A percentile compares a stretch with the other conserved stretches of the same genome.
These are phyloP conservation scores for Erysiphe pulchra DNA, from an alignment of 2,329 filamentous ascomycete genomes.

Conservation along the genomic window DNA sequence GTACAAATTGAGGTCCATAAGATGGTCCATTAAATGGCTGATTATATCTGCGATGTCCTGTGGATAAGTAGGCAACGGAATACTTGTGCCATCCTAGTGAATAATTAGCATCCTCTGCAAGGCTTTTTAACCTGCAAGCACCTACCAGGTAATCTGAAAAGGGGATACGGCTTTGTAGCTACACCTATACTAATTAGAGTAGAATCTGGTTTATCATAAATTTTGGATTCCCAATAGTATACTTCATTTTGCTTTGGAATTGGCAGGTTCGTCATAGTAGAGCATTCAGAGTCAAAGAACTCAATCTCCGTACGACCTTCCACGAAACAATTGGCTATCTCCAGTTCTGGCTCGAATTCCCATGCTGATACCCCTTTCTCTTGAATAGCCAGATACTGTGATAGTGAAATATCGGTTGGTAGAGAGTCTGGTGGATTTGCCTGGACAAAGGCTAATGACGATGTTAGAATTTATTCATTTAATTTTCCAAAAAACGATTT, in stretches of 20 bases:
- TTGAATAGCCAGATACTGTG: conserved; percentile 92
- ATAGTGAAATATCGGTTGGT: conserved; percentile 90
- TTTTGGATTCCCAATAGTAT: conserved; percentile 98
- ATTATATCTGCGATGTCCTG: conserved; percentile 67
- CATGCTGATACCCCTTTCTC: conserved; percentile 98
- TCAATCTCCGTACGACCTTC: conserved; percentile 92
- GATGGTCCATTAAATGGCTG: conserved; percentile 62
- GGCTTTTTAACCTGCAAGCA: neutral
- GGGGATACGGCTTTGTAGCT: conserved; percentile 86
- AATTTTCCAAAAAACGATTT: neutral
- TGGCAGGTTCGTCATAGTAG: conserved; percentile 56
- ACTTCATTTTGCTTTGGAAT: conserved; percentile 98
- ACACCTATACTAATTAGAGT: conserved; percentile 79
- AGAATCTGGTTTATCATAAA: conserved; percentile 86
- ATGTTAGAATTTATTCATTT: neutral
- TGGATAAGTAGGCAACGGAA: conserved; percentile 77
- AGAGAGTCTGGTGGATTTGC: conserved; percentile 86
- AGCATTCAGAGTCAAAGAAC: conserved; percentile 95
- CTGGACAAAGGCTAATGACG: conserved; percentile 54
- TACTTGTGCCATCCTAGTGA: conserved; percentile 62
- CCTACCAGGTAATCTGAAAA: conserved; percentile 81
- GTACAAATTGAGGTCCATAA: conserved; percentile 65
- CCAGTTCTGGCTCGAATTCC: conserved; percentile 97
- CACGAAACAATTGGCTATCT: conserved; percentile 97
- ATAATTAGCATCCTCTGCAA: neutral